Evolutionary conservation across 1,284 basidiomycete species (phyloP).

Genomic region (Sutorius eximius): DNA sequence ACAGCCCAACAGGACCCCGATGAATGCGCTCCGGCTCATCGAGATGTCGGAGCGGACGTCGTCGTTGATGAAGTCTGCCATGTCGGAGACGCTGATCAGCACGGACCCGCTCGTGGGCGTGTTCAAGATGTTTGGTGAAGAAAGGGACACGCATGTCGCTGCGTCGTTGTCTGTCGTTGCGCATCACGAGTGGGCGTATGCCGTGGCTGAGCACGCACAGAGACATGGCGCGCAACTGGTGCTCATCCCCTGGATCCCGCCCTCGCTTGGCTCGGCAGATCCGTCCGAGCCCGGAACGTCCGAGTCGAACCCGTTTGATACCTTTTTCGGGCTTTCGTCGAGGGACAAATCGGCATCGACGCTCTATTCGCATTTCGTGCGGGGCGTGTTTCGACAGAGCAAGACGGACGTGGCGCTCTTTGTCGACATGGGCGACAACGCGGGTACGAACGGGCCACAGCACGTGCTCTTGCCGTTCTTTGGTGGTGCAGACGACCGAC

Average conservation of each 20-base stretch:
- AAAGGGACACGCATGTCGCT: constrained; percentile 71
- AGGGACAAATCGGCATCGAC: constrained; percentile 41
- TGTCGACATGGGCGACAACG: constrained; percentile 62
- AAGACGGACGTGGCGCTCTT: constrained; percentile 78
- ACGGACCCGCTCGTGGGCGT: constrained; percentile 84
- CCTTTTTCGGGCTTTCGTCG: constrained; percentile 51
- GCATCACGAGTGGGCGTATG: constrained; percentile 67
- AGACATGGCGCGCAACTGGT: constrained; percentile 71
- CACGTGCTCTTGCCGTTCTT: constrained; percentile 91
- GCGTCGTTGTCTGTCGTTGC: constrained; percentile 66
- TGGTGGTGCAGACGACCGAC: constrained; percentile 91
- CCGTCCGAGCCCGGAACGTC: constrained; percentile 30
- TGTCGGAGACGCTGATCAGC: constrained; percentile 65
- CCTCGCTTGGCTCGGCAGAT: constrained; percentile 13
- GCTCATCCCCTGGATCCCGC: constrained; percentile 77
- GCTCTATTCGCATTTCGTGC: constrained; percentile 78
- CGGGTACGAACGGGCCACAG: constrained; percentile 40
- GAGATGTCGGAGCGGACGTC: constrained; percentile 92
- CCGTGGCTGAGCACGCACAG: constrained; percentile 67
- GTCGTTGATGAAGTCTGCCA: constrained; percentile 85
- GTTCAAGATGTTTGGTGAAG: constrained; percentile 80
- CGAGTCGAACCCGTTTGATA: constrained; percentile 58
- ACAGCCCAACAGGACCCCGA: constrained; percentile 20
- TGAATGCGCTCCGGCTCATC: constrained; percentile 82
- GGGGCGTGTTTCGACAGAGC: constrained; percentile 75